Conservation (phyloP, 495 filamentous ascomycete species). For the Tuber borchii region DNA sequence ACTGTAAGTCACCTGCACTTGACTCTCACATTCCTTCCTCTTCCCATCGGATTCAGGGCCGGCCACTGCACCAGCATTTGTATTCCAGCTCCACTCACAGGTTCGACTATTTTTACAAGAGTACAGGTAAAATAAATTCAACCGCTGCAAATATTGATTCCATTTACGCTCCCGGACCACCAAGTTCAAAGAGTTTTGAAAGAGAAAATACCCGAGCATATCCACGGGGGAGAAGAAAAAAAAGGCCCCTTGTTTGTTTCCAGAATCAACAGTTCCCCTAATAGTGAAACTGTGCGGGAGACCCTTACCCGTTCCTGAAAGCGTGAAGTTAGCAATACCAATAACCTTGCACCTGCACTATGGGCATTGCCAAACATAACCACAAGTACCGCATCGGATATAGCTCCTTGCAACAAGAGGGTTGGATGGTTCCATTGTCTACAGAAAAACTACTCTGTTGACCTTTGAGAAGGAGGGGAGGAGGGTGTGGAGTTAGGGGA, state of each 20-base stretch:
- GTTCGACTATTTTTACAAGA: background rate
- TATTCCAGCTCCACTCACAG: slow-evolving; percentile 22
- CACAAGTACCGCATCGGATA: background rate
- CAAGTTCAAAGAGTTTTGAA: background rate
- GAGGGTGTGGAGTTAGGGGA: background rate
- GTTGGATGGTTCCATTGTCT: background rate
- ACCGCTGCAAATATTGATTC: background rate
- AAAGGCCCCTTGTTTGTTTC: background rate
- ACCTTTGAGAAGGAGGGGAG: background rate
- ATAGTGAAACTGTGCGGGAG: background rate
- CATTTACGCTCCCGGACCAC: background rate
- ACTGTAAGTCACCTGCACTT: background rate
- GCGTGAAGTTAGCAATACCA: background rate
- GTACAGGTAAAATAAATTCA: background rate
- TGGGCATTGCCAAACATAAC: background rate
- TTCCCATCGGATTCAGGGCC: slow-evolving; percentile 30
- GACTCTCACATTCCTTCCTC: background rate
- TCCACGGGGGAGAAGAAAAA: background rate
- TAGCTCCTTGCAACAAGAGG: background rate
- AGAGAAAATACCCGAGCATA: background rate
- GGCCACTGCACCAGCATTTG: slow-evolving; percentile 25
- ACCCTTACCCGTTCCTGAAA: background rate
- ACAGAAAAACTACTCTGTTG: background rate
- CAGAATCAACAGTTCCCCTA: background rate
- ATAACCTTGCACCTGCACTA: background rate